Evolutionary conservation across 225 moss, liverwort and hornwort genomes (phyloP).

Genomic region (Climacium dendroides): DNA sequence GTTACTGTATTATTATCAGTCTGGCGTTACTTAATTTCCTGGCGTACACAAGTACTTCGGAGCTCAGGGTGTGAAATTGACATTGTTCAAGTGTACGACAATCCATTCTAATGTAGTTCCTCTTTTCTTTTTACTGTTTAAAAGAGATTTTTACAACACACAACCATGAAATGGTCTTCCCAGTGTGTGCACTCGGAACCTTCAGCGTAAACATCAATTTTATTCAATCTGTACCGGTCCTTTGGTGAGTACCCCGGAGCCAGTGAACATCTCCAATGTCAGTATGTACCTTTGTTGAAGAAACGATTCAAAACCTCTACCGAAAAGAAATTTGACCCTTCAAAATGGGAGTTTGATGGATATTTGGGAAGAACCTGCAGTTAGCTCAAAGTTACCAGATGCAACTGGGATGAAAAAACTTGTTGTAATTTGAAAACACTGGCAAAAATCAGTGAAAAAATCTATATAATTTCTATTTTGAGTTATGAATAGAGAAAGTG

Average conservation of each 20-base stretch:
- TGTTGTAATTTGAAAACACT: too few species aligned
- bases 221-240: background rate
- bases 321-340: background rate
- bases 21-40: background rate
- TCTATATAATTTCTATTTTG: too few species aligned
- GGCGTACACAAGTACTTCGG: background rate
- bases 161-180: background rate
- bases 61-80: background rate
- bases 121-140: background rate
- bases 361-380: too few species aligned
- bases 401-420: too few species aligned
- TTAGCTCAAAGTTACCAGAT: too few species aligned
- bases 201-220: background rate
- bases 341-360: too few species aligned
- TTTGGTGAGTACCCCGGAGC: background rate
- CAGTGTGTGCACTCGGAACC: too few species aligned
- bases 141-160: background rate
- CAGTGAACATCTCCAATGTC: background rate
- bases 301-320: background rate
- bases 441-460: too few species aligned
- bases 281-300: background rate
- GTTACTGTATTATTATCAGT: too few species aligned
- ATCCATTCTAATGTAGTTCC: background rate
- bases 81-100: background rate
- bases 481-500: too few species aligned